Base-by-base conservation (phyloP, 257 asterid genomes). In the Solanum piurae region DNA sequence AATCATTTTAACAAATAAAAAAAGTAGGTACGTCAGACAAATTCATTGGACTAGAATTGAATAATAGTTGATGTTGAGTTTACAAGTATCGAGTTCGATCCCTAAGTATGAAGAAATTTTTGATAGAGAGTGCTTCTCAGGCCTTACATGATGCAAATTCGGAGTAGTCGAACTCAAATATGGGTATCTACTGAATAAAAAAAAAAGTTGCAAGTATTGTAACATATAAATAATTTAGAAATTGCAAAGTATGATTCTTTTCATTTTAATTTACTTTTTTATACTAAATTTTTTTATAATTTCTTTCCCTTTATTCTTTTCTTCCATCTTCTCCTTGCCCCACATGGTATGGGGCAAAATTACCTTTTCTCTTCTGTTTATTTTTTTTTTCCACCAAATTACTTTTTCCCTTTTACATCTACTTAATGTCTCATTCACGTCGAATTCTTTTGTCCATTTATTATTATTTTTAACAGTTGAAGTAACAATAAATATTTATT, bases 101-200 rank as follows among this genome's bases (percentile, higher is more conserved):
- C 4, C 0, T 6, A 0, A 2, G 4, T 52, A 52, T 52, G 1
- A 9, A 52, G 1, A 16, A 6, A 2, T 52, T 7, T 52, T 52
- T 52, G 9, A 0, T 6, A 52, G 9, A 6, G 1, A 52, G 62
- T 2, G 62, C 4, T 18, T 52, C 9, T 6, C 1, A 2, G 1
- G 9, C 23, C 18, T 46, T 46, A 46, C n/a, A 52, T 18, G 9
- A 18, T 4, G 4, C 20, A 55, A 55, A 6, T 55, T 55, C 4
- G 0, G 0, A 55, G 18, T 55, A 55, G 10, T 55, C 9, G 9
- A 55, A 55, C 10, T 55, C 64, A 3, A 55, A 55, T 55, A 46
- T 46, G 6, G 3, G 0, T 55, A 18, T 52, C 20, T 44, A 46
- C 18, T 6, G 3, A 13, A 46, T 42, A 1, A 46, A 0, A 16